Conservation (phyloP, 805 yeast species). For the Zygoascus biomembranicola region DNA sequence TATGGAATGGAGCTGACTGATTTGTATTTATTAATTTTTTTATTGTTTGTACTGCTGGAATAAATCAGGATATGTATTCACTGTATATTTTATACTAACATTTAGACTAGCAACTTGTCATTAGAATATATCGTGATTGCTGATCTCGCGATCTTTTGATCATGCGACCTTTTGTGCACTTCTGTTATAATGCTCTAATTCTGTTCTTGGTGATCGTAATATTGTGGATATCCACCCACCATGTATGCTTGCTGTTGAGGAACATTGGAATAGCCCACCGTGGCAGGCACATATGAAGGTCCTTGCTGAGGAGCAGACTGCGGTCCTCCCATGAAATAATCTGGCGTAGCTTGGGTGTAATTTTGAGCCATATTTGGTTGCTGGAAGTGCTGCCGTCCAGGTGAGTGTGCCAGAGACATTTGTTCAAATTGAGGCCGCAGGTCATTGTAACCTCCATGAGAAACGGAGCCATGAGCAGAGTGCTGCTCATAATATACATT, state of each 20-base stretch:
- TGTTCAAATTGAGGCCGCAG: neutral
- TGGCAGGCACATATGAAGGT: neutral
- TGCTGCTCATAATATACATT: neutral
- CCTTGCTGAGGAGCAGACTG: neutral
- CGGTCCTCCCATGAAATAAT: neutral
- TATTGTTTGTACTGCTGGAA: neutral
- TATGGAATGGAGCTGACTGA: neutral
- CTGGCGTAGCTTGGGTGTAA: neutral
- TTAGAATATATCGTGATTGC: neutral
- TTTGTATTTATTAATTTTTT: neutral
- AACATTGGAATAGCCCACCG: neutral
- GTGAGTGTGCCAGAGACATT: neutral
- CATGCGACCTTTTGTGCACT: neutral
- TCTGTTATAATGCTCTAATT: neutral
- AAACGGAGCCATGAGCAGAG: neutral
- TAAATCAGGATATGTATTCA: neutral
- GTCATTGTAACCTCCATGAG: neutral
- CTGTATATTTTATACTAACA: neutral
- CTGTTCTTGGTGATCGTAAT: neutral
- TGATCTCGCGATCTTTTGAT: neutral
- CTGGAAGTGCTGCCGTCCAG: neutral
- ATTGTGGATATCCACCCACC: slow-evolving; percentile 1
- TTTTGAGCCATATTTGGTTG: neutral
- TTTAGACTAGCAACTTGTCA: neutral
- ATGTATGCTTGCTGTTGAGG: neutral